A percentile compares a stretch with the other conserved stretches of the same genome.
Conservation (phyloP, 805 yeast genomes). For the Wilhelminamyces savonicus region DNA sequence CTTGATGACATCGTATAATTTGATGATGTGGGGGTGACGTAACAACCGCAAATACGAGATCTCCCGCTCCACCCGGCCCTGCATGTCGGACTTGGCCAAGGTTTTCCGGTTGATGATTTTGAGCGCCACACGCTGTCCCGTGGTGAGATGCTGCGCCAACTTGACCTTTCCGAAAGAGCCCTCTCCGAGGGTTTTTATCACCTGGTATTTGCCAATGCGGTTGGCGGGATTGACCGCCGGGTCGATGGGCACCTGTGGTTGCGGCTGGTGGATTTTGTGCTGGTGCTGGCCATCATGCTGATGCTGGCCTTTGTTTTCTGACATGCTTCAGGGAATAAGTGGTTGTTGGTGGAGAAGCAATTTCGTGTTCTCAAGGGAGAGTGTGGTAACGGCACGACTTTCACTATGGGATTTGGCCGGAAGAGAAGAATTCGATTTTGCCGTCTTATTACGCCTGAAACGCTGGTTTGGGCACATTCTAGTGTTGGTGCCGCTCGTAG, state of each 20-base stretch:
- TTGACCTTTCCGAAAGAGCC: conserved; percentile 97
- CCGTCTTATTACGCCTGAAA: too few species aligned
- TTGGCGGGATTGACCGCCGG: conserved; percentile 27
- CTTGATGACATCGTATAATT: conserved; percentile 90
- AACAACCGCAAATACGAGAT: conserved; percentile 81
- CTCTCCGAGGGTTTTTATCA: conserved; percentile 88
- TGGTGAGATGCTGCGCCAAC: conserved; percentile 80
- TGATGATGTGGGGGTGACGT: conserved; percentile 95
- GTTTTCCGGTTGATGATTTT: conserved; percentile 91
- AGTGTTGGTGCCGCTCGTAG: too few species aligned
- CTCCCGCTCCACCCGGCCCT: conserved; percentile 92
- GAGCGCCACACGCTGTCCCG: conserved; percentile 88
- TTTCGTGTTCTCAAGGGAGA: too few species aligned
- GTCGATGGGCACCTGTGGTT: conserved; percentile 10
- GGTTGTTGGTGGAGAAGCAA: too few species aligned
- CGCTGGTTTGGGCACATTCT: too few species aligned
- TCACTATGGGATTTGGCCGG: too few species aligned
- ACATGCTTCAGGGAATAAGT: conserved; percentile 3
- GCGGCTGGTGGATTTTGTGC: conserved; percentile 3
- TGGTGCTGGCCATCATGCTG: conserved; percentile 1
- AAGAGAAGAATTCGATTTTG: too few species aligned
- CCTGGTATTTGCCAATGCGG: conserved; percentile 87
- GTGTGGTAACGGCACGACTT: too few species aligned
- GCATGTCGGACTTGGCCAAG: conserved; percentile 92
- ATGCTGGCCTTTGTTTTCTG: too few species aligned